Evolutionary conservation across 2,329 filamentous ascomycete species (phyloP), one percentile per base, ranked within the genome.

Genomic region (Monosporascus sp.): DNA sequence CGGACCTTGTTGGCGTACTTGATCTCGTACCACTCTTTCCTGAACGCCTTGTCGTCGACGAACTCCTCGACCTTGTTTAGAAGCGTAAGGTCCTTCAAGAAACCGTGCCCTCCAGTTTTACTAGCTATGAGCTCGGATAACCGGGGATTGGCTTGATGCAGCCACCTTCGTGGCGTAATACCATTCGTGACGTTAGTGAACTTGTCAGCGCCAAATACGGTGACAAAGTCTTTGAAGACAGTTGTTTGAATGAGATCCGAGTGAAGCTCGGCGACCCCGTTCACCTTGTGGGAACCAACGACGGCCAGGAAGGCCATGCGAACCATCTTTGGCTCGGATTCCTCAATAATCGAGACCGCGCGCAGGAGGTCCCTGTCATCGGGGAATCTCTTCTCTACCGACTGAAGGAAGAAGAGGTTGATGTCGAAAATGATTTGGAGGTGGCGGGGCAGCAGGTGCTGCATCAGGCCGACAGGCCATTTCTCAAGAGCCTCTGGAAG

Each of bases 171-270:
- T 11, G 94, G 94, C 1, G 94, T 99, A 68, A 99, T 95, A 54
- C 94, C 94, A 70, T 99, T 99, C 59, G 94, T 99, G 59, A 99
- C 93, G 64, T 99, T 99, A 53, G 90, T 96, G 73, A 99, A 99
- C 72, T 97, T 97, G 79, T 99, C 94, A 0, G 88, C 87, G 3
- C 94, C 94, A 64, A 94, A 99, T 59, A 99, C 90, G 63, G 84
- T 82, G 55, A 99, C 93, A 72, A 99, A 99, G 71, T 99, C 94
- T 72, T 94, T 97, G 84, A 99, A 97, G 62, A 99, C 96, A n/a
- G 94, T 99, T 0, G 92, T 95, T 78, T 94, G 94, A 78, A 99
- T 96, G 54, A 99, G 79, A 68, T 99, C 94, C 1, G 94, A 99
- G 75, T 99, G 94, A 59, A 99, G 76, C 74, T 99, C 94, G 37